Evolutionary conservation across 768 basidiomycete species (phyloP).

Genomic region (Clitopilus hobsonii): DNA sequence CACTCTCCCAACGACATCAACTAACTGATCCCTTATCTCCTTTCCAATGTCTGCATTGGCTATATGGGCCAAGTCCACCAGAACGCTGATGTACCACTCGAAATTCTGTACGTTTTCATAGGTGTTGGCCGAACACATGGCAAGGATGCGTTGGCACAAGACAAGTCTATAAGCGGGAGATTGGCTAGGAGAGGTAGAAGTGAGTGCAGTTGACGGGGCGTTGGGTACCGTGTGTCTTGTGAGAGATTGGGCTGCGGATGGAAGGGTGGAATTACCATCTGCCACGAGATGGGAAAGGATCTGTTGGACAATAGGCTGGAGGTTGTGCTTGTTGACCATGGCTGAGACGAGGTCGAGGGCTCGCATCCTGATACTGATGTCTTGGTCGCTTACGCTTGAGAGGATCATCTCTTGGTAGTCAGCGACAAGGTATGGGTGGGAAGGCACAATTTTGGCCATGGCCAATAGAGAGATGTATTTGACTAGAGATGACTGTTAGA

Average conservation of each 20-base stretch:
- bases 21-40: conserved; percentile 77
- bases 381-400: conserved; percentile 84
- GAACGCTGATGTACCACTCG: conserved; percentile 95
- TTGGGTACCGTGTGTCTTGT: conserved; percentile 32
- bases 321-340: conserved; percentile 83
- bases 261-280: conserved; percentile 43
- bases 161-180: conserved; percentile 84
- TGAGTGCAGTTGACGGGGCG: conserved; percentile 25
- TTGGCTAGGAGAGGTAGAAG: conserved; percentile 51
- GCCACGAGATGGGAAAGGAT: conserved; percentile 81
- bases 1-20: conserved; percentile 85
- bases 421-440: conserved; percentile 83
- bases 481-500: conserved; percentile 45
- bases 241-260: conserved; percentile 61
- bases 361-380: conserved; percentile 94
- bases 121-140: conserved; percentile 77
- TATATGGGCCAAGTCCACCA: conserved; percentile 87
- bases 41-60: conserved; percentile 74
- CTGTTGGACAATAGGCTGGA: conserved; percentile 88
- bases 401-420: conserved; percentile 92
- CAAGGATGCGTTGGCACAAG: conserved; percentile 77
- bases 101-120: conserved; percentile 91
- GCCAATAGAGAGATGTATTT: conserved; percentile 96
- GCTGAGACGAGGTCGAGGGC: conserved; percentile 91
- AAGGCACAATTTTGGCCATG: conserved; percentile 92